These are phyloP conservation scores for Myriosclerotinia curreyana DNA, from an alignment of 2,329 filamentous ascomycete genomes.

Conservation along the genomic window DNA sequence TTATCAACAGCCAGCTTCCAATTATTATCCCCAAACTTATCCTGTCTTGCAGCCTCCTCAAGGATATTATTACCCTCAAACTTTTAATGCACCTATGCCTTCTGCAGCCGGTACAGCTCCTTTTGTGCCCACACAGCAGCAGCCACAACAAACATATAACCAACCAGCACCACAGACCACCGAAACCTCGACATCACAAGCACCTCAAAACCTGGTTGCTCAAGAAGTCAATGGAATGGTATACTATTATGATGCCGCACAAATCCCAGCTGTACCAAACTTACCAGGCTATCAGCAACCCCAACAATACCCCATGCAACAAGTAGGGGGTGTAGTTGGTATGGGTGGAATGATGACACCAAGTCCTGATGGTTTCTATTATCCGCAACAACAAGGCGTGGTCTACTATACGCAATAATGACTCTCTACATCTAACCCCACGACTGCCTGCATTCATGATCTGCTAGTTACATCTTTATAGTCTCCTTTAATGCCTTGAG, in stretches of 20 bases:
- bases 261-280: slow-evolving; percentile 50
- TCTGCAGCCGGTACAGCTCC: slow-evolving; percentile 39
- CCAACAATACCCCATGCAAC: slow-evolving; percentile 54
- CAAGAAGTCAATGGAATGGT: slow-evolving; percentile 96
- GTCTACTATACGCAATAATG: slow-evolving; percentile 60
- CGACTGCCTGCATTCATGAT: not conserved
- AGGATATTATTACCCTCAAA: slow-evolving; percentile 66
- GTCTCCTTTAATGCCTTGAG: slow-evolving; percentile 9
- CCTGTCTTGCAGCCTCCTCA: slow-evolving; percentile 56
- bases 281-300: slow-evolving; percentile 49
- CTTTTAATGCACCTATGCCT: slow-evolving; percentile 47
- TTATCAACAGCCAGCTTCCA: slow-evolving; percentile 52
- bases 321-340: slow-evolving; percentile 55
- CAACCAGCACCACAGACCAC: slow-evolving; percentile 32
- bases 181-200: slow-evolving; percentile 39
- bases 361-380: slow-evolving; percentile 68
- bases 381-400: slow-evolving; percentile 55
- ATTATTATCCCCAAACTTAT: slow-evolving; percentile 55
- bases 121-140: slow-evolving; percentile 37
- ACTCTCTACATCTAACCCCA: not conserved
- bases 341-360: slow-evolving; percentile 80
- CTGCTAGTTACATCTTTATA: slow-evolving; percentile 6
- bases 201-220: slow-evolving; percentile 57
- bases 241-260: slow-evolving; percentile 85
- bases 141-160: slow-evolving; percentile 30